Percentiles rank a stretch among this genome's conserved stretches.
These are phyloP conservation scores for Trypanosoma vivax DNA, from an alignment of 208 protist species.

Conservation along the genomic window DNA sequence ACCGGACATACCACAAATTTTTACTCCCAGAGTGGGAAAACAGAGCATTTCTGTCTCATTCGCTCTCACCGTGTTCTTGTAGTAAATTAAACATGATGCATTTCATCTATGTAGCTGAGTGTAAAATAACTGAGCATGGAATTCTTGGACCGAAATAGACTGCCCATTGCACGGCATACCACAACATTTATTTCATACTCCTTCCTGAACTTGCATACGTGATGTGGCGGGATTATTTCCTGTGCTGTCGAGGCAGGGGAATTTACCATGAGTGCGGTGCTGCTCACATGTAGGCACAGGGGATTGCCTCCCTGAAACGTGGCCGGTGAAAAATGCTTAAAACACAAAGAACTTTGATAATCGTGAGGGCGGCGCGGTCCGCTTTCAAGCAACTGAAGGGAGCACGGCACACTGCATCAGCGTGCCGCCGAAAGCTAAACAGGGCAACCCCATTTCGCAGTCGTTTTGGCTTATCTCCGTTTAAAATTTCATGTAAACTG, in stretches of 20 bases:
- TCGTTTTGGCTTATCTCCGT: constrained; percentile 58
- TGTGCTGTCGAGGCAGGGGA: constrained; percentile 18
- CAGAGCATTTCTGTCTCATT: constrained; percentile 61
- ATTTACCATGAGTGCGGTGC: constrained; percentile 1
- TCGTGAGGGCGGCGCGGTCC: constrained; percentile 19
- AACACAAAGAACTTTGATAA: neutral
- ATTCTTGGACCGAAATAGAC: neutral
- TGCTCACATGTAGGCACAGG: too few relatives aligned
- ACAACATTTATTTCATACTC: constrained; percentile 59
- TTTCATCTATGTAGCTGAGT: too few relatives aligned
- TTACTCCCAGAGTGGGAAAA: constrained; percentile 34
- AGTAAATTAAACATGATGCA: too few relatives aligned
- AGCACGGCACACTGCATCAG: constrained; percentile 45
- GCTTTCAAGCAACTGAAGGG: constrained; percentile 45
- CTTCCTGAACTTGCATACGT: constrained; percentile 31
- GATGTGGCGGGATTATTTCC: constrained; percentile 30
- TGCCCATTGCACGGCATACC: constrained; percentile 13
- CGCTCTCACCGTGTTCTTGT: constrained; percentile 32
- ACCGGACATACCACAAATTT: constrained; percentile 30
- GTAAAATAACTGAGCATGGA: constrained; percentile 1
- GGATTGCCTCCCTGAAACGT: neutral
- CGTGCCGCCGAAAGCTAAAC: neutral
- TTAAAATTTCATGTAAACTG: constrained; percentile 46
- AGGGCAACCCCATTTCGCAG: constrained; percentile 13
- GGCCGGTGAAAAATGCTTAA: neutral